A percentile compares a stretch with the other conserved stretches of the same genome.
phyloP scores from a whole-genome alignment of 1,284 basidiomycete genomes.

The Violaceomyces palustris region DNA sequence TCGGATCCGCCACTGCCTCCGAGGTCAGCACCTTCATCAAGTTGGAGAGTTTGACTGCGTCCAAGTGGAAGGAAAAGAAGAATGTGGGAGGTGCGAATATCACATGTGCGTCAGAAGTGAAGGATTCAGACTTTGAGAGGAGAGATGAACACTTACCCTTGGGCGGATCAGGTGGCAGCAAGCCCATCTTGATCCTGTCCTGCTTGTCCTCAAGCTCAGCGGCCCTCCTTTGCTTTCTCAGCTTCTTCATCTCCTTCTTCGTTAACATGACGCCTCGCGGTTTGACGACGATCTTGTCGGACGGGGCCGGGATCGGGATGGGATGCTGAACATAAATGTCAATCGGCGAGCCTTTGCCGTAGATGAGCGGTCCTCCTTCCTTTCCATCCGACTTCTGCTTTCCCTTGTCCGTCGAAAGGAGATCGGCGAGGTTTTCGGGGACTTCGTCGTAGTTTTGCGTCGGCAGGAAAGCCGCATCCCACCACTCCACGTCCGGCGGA shows the following conservation, averaged over 20 bases:
- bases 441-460: slow-evolving; percentile 71
- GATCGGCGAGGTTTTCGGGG: slow-evolving; percentile 54
- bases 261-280: slow-evolving; percentile 54
- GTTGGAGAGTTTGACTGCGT: slow-evolving; percentile 90
- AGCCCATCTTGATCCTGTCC: slow-evolving; percentile 90
- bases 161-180: slow-evolving; percentile 87
- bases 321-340: slow-evolving; percentile 93
- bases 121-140: slow-evolving; percentile 1
- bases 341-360: slow-evolving; percentile 65
- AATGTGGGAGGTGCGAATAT: too few species aligned
- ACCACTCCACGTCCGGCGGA: slow-evolving; percentile 92
- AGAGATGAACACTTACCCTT: slow-evolving; percentile 62
- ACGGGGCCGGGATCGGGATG: slow-evolving; percentile 87
- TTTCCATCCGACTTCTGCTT: slow-evolving; percentile 10
- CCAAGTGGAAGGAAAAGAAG: too few species aligned
- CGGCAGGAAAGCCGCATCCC: slow-evolving; percentile 84
- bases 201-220: slow-evolving; percentile 90
- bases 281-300: slow-evolving; percentile 70
- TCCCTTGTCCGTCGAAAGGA: slow-evolving; percentile 59
- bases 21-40: slow-evolving; percentile 96
- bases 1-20: slow-evolving; percentile 93
- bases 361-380: slow-evolving; percentile 8
- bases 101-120: slow-evolving; percentile 55
- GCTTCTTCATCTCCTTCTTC: slow-evolving; percentile 86
- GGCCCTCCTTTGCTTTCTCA: slow-evolving; percentile 79